phyloP scores from a whole-genome alignment of 768 basidiomycete species.

The Baorangia bicolor region DNA sequence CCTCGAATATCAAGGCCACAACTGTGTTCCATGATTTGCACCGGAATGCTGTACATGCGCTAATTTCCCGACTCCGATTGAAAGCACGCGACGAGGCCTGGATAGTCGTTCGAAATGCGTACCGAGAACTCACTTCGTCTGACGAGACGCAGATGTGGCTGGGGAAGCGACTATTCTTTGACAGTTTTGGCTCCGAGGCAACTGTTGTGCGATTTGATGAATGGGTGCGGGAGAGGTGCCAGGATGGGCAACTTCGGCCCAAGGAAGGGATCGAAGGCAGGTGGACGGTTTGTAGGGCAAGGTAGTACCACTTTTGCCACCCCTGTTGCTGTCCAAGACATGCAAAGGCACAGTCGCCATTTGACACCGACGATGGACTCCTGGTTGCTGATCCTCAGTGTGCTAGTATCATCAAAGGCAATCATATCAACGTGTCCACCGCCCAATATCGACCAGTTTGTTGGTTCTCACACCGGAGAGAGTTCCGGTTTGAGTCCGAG shows the following conservation, averaged over 20 bases:
- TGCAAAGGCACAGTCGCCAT: not conserved
- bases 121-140: slow-evolving; percentile 53
- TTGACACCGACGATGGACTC: not conserved
- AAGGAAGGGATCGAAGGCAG: slow-evolving; percentile 58
- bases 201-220: slow-evolving; percentile 38
- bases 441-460: not conserved
- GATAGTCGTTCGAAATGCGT: slow-evolving; percentile 57
- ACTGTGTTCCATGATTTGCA: slow-evolving; percentile 27
- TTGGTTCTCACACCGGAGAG: not conserved
- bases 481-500: not conserved
- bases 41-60: slow-evolving; percentile 41
- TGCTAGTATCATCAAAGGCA: not conserved
- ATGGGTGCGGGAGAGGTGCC: slow-evolving; percentile 51
- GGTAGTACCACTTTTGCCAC: slow-evolving; percentile 21
- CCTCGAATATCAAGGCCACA: no score
- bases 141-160: slow-evolving; percentile 49
- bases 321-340: not conserved
- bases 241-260: slow-evolving; percentile 46
- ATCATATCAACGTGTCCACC: not conserved
- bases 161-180: slow-evolving; percentile 45
- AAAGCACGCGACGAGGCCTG: slow-evolving; percentile 58
- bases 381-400: not conserved
- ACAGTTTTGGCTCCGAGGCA: slow-evolving; percentile 32
- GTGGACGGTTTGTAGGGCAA: slow-evolving; percentile 61
- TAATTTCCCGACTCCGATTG: slow-evolving; percentile 47